Evolutionary conservation across 1,284 basidiomycete species (phyloP).

Genomic region (Megacollybia platyphylla): DNA sequence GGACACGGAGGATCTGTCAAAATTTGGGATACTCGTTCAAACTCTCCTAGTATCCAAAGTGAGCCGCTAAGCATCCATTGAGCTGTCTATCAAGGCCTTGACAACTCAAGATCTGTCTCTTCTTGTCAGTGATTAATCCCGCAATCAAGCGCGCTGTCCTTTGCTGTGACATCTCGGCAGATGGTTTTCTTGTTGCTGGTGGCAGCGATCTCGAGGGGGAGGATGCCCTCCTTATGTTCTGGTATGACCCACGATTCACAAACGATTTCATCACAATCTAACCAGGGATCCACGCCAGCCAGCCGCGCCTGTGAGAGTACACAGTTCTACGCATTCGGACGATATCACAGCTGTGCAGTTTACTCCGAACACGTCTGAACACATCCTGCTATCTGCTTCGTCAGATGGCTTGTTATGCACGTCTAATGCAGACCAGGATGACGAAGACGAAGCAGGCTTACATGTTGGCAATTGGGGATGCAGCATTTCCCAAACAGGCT

Average conservation of each 20-base stretch:
- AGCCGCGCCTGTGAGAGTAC: constrained; percentile 22
- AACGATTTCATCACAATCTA: not conserved
- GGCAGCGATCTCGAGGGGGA: constrained; percentile 60
- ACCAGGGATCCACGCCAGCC: constrained; percentile 41
- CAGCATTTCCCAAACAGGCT: constrained; percentile 57
- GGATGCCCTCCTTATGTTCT: constrained; percentile 61
- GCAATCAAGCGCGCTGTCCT: constrained; percentile 35
- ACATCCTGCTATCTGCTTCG: constrained; percentile 51
- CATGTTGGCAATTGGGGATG: constrained; percentile 44
- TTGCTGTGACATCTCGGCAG: constrained; percentile 54
- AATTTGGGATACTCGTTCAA: constrained; percentile 57
- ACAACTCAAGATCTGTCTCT: constrained; percentile 25
- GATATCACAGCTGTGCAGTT: constrained; percentile 64
- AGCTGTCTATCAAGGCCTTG: constrained; percentile 15
- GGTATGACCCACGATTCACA: constrained; percentile 26
- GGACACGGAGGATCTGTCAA: constrained; percentile 54
- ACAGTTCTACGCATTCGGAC: constrained; percentile 63
- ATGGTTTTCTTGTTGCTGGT: constrained; percentile 55
- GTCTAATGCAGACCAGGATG: constrained; percentile 40
- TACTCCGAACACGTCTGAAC: constrained; percentile 17
- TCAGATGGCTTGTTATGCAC: constrained; percentile 61
- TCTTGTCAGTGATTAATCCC: constrained; percentile 30
- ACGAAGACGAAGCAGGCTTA: constrained; percentile 42
- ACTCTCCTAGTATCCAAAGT: constrained; percentile 45
- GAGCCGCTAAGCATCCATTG: constrained; percentile 14